Percentiles rank a stretch among this genome's conserved stretches.
These are phyloP conservation scores for Lanmaoa rubissima DNA, from an alignment of 768 basidiomycete species.

Conservation along the genomic window DNA sequence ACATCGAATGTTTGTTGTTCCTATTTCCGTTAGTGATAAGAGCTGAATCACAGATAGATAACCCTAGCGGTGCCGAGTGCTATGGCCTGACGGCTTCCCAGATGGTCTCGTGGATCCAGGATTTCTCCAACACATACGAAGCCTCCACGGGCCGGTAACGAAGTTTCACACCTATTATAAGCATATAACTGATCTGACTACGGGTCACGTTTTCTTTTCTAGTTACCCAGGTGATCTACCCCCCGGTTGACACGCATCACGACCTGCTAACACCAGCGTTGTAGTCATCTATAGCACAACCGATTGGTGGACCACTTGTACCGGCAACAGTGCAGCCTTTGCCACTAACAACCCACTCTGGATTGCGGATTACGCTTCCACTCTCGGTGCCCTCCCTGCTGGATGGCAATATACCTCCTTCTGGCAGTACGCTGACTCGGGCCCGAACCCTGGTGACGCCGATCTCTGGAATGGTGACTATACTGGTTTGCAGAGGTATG, in stretches of 20 bases:
- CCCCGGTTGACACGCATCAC: conserved; percentile 1
- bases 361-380: conserved; percentile 54
- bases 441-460: conserved; percentile 56
- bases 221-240: conserved; percentile 40
- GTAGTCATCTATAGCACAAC: conserved; percentile 62
- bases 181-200: background rate
- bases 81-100: conserved; percentile 49
- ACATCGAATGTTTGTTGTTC: conserved; percentile 52
- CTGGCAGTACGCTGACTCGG: conserved; percentile 60
- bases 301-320: conserved; percentile 68
- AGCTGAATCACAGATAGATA: conserved; percentile 36
- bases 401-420: conserved; percentile 57
- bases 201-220: background rate
- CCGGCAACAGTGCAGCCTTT: conserved; percentile 55
- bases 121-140: conserved; percentile 62
- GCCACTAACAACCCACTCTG: conserved; percentile 53
- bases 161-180: background rate
- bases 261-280: background rate
- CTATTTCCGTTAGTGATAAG: background rate
- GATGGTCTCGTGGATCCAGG: conserved; percentile 64
- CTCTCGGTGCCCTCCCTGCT: conserved; percentile 53
- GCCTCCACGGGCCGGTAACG: conserved; percentile 44
- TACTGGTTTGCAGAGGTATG: conserved; percentile 40
- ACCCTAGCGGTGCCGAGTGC: conserved; percentile 50
- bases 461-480: conserved; percentile 55